Evolutionary conservation across 495 filamentous ascomycete species (phyloP).

Genomic region (Clavariopsis aquatica): DNA sequence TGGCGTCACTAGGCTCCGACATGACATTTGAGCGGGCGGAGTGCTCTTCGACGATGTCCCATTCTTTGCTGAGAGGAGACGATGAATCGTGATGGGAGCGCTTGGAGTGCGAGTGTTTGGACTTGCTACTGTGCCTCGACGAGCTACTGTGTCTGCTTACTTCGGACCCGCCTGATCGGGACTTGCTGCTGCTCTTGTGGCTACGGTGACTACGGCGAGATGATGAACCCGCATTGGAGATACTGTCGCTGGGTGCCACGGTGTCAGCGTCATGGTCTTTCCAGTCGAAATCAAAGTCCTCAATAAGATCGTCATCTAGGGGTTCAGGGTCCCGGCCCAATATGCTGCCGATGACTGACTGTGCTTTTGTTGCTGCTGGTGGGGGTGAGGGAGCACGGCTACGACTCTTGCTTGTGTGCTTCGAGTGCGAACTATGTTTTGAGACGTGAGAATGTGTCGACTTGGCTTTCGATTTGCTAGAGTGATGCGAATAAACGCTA

Average conservation of each 20-base stretch:
- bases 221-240: slow-evolving; percentile 40
- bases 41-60: slow-evolving; percentile 5
- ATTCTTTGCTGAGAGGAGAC: slow-evolving; percentile 6
- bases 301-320: slow-evolving; percentile 9
- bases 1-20: slow-evolving; percentile 38
- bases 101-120: slow-evolving; percentile 26
- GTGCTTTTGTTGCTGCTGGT: slow-evolving; percentile 14
- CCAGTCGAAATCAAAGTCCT: slow-evolving; percentile 21
- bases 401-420: slow-evolving; percentile 29
- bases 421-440: slow-evolving; percentile 17
- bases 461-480: slow-evolving; percentile 33
- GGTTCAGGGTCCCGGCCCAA: slow-evolving; percentile 24
- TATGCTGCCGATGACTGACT: slow-evolving; percentile 30
- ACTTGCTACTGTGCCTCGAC: slow-evolving; percentile 18
- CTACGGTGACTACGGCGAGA: slow-evolving; percentile 31
- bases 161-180: slow-evolving; percentile 1
- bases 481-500: slow-evolving; percentile 39
- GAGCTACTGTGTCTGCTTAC: slow-evolving; percentile 23
- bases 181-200: slow-evolving; percentile 15
- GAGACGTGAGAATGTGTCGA: slow-evolving; percentile 26
- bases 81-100: slow-evolving; percentile 4
- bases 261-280: slow-evolving; percentile 40
- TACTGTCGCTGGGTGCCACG: slow-evolving; percentile 45
- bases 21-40: slow-evolving; percentile 15
- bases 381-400: slow-evolving; percentile 28